These are phyloP conservation scores for Trypanosoma rangeli DNA, from an alignment of 208 protist species.

Conservation along the genomic window DNA sequence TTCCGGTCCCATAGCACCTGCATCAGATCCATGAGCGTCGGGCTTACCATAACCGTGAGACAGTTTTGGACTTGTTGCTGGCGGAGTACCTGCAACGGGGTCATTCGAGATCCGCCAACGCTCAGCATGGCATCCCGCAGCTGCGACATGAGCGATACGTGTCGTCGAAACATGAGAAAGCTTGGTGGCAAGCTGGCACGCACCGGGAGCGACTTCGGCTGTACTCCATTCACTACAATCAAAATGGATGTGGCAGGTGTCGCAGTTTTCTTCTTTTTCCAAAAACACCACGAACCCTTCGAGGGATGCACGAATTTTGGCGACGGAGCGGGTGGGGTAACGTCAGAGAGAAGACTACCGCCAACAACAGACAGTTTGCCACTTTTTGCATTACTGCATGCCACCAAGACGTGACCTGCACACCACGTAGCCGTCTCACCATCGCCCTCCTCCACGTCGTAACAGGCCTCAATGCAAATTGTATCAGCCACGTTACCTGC, in stretches of 20 bases:
- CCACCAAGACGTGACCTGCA: slow-evolving; percentile 58
- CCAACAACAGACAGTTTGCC: slow-evolving; percentile 31
- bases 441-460: slow-evolving; percentile 30
- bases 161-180: slow-evolving; percentile 49
- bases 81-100: slow-evolving; percentile 45
- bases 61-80: slow-evolving; percentile 57
- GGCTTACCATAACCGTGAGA: slow-evolving; percentile 46
- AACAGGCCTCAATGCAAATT: slow-evolving; percentile 84
- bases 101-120: slow-evolving; percentile 27
- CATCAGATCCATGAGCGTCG: slow-evolving; percentile 66
- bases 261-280: slow-evolving; percentile 24
- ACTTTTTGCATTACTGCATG: slow-evolving; percentile 25
- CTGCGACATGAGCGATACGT: slow-evolving; percentile 47
- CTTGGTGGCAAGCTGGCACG: slow-evolving; percentile 38
- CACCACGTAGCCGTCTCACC: slow-evolving; percentile 54
- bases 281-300: slow-evolving; percentile 14
- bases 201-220: slow-evolving; percentile 13
- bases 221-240: slow-evolving; percentile 30
- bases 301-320: slow-evolving; percentile 12
- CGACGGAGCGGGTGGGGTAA: neutral
- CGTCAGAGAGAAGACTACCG: slow-evolving; percentile 48
- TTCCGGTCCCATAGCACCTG: slow-evolving; percentile 38
- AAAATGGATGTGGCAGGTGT: slow-evolving; percentile 38
- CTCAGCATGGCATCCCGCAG: slow-evolving; percentile 52
- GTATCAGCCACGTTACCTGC: slow-evolving; percentile 37